Base-by-base conservation (phyloP, 768 basidiomycete species). In the Termitomyces sp. region DNA sequence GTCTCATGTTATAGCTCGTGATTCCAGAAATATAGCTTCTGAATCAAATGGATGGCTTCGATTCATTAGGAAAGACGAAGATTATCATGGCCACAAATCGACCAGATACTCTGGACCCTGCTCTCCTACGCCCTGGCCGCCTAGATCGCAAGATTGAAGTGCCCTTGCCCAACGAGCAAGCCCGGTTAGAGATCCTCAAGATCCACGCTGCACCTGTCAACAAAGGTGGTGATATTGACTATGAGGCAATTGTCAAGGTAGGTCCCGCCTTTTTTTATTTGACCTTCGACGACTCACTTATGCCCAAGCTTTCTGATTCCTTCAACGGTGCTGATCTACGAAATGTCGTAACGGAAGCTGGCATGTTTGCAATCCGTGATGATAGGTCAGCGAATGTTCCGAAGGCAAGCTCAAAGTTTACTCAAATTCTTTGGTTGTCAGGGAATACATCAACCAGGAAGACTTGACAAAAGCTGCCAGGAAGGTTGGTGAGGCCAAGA, bases 31-130 rank as follows among this genome's bases (percentile, higher is more conserved):
- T 42, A 15, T 64, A 96, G 94, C 78, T 99, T 26, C 81, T 99
- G 33, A 98, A 98, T 67, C 96, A 98, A 73, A 97, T 99, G 94
- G 97, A 99, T 69, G 97, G 97, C 23, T 99, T 99, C 75, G 97
- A 98, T 72, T 94, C 96, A 15, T 78, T 99, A 30, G 97, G 97
- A 45, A 79, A 78, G 62, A 98, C 95, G 35, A 98, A 98, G 72
- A 82, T 98, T 53, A 99, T 99, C 70, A 98, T 98, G 93, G 97
- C 97, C n/a, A 99, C 97, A 26, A 99, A 98, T 77, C 81, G 97
- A 67, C 97, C 97, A 0, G 97, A 99, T 70, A 98, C 95, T 1
- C 83, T 98, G 35, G 97, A 98, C 72, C 97, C 97, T 14, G 96
- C 96, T 14, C 84, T 99, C 23, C 80, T 99, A 54, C 91, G 96